phyloP scores from a whole-genome alignment of 495 filamentous ascomycete genomes.

The Penicillium diatomitis region DNA sequence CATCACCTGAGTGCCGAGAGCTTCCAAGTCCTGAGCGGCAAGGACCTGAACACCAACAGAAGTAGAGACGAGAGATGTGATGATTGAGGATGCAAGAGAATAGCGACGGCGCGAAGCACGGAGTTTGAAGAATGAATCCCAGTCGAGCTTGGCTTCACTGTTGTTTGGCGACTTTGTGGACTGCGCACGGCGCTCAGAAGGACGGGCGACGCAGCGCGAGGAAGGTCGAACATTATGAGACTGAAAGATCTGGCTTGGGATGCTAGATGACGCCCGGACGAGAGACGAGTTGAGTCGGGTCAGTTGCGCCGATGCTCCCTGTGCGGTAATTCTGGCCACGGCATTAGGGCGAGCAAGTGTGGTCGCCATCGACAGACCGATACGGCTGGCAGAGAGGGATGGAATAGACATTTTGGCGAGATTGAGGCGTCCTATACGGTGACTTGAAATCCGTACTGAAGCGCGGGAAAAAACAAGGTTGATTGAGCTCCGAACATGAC shows the following conservation, averaged over 20 bases:
- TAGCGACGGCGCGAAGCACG: constrained; percentile 75
- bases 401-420: constrained; percentile 23
- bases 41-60: constrained; percentile 54
- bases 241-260: constrained; percentile 11
- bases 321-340: constrained; percentile 6
- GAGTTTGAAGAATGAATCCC: constrained; percentile 89
- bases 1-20: constrained; percentile 54
- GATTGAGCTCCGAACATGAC: no score
- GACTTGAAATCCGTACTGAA: no score
- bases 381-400: constrained; percentile 18
- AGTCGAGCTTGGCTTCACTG: constrained; percentile 51
- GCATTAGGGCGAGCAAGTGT: constrained; percentile 13
- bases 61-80: constrained; percentile 50
- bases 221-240: constrained; percentile 8
- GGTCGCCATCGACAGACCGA: constrained; percentile 13
- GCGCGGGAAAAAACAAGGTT: no score
- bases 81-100: constrained; percentile 65
- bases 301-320: constrained; percentile 11
- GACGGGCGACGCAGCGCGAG: constrained; percentile 19
- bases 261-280: constrained; percentile 5
- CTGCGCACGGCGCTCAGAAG: constrained; percentile 29
- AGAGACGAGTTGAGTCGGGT: constrained; percentile 12
- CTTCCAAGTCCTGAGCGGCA: constrained; percentile 55
- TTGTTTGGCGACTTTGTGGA: constrained; percentile 22
- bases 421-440: constrained; percentile 7